Evolutionary conservation across 2,329 filamentous ascomycete species (phyloP).

Genomic region (Fusarium verrucosum): DNA sequence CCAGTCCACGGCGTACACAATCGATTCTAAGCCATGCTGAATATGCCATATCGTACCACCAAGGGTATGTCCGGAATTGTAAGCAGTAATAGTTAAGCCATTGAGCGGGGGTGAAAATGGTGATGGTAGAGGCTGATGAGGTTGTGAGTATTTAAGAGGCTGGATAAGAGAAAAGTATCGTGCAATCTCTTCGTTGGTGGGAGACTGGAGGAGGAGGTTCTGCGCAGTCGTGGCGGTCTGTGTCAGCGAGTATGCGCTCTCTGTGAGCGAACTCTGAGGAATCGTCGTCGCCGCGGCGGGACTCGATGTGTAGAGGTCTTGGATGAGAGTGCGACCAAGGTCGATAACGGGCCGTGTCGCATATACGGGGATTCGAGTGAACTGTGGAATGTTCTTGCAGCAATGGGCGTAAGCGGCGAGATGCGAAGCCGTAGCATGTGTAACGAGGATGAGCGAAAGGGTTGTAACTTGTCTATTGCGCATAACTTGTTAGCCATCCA

Average conservation of each 20-base stretch:
- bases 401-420: conserved; percentile 94
- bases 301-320: conserved; percentile 91
- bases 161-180: conserved; percentile 91
- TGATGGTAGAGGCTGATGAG: conserved; percentile 87
- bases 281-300: conserved; percentile 89
- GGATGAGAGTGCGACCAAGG: conserved; percentile 86
- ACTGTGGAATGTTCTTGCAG: conserved; percentile 94
- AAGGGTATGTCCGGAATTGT: conserved; percentile 94
- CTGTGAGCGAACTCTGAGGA: conserved; percentile 75
- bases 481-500: conserved; percentile 34
- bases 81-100: conserved; percentile 92
- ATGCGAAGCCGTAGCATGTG: conserved; percentile 90
- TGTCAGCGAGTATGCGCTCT: conserved; percentile 64
- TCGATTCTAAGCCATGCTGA: conserved; percentile 93
- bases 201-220: conserved; percentile 72
- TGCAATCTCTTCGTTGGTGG: conserved; percentile 87
- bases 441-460: conserved; percentile 91
- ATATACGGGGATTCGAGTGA: conserved; percentile 92
- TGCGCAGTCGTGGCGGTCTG: conserved; percentile 60
- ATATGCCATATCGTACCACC: conserved; percentile 99
- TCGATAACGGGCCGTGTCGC: conserved; percentile 94
- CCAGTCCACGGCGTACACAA: conserved; percentile 98
- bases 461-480: conserved; percentile 81
- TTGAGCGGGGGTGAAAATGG: conserved; percentile 89
- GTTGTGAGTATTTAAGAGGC: conserved; percentile 95